Conservation (phyloP, 352 stramenopile genomes). For the Lagenidium giganteum region DNA sequence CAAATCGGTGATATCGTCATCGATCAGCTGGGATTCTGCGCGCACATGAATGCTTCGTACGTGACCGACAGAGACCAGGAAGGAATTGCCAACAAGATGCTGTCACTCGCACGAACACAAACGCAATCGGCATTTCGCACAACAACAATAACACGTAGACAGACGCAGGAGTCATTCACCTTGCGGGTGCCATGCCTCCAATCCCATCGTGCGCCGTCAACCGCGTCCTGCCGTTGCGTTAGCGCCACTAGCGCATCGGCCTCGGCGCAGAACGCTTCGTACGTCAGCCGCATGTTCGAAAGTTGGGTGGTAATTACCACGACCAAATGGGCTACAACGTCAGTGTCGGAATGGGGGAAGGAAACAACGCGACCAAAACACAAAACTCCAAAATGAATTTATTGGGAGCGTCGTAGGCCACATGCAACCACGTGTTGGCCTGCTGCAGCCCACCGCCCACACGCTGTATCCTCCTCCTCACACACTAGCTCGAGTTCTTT, state of each 20-base stretch:
- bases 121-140: not conserved
- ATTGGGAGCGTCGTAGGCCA: no score
- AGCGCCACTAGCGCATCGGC: constrained; percentile 31
- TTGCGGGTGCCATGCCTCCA: constrained; percentile 47
- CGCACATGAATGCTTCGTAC: constrained; percentile 1
- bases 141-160: not conserved
- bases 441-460: no score
- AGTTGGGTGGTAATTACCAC: no score
- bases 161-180: constrained; percentile 27
- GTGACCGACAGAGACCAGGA: constrained; percentile 57
- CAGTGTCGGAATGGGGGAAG: not conserved
- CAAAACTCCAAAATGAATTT: not conserved
- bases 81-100: constrained; percentile 61
- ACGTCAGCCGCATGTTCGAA: no score
- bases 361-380: constrained; percentile 1
- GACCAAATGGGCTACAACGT: constrained; percentile 6
- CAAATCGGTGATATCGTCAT: constrained; percentile 5
- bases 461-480: no score
- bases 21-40: not conserved
- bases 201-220: constrained; percentile 33
- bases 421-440: no score
- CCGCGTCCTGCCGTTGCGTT: constrained; percentile 21
- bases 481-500: no score
- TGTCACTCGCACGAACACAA: constrained; percentile 9
- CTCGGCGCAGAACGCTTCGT: constrained; percentile 42